phyloP scores from a whole-genome alignment of 108 stramenopile genomes.

The Aurantiochytrium sp. region DNA sequence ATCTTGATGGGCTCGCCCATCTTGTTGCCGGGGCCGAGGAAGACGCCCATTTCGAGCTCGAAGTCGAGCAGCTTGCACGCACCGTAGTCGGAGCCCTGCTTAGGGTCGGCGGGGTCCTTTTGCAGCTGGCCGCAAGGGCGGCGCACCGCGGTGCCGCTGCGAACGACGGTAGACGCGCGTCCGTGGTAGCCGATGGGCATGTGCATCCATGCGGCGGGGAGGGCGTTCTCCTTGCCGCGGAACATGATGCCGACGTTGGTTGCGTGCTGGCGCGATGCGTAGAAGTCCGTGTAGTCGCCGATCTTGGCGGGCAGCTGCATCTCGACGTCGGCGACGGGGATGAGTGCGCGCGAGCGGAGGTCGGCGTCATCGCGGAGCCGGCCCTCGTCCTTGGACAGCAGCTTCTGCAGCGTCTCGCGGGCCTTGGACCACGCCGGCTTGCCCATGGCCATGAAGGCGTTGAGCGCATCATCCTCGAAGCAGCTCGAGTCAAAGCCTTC shows the following conservation, averaged over 20 bases:
- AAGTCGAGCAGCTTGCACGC: constrained; percentile 76
- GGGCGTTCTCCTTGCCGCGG: constrained; percentile 81
- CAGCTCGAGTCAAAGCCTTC: constrained; percentile 35
- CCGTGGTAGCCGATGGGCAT: constrained; percentile 89
- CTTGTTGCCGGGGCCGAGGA: constrained; percentile 68
- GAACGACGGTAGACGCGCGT: constrained; percentile 66
- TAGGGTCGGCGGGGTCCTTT: constrained; percentile 64
- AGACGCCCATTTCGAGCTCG: constrained; percentile 82
- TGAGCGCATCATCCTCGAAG: constrained; percentile 49
- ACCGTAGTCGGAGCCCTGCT: constrained; percentile 68
- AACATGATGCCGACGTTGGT: constrained; percentile 87
- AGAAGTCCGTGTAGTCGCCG: constrained; percentile 87
- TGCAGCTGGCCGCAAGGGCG: constrained; percentile 83
- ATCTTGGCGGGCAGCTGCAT: constrained; percentile 74
- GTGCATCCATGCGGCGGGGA: constrained; percentile 85
- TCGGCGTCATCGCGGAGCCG: constrained; percentile 38
- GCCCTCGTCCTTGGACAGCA: constrained; percentile 52
- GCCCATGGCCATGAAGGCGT: constrained; percentile 65
- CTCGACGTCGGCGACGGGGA: constrained; percentile 45
- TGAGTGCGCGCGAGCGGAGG: constrained; percentile 51
- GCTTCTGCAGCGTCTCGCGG: constrained; percentile 57
- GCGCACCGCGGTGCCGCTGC: constrained; percentile 51
- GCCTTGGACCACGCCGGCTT: constrained; percentile 64
- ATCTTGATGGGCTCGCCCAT: constrained; percentile 63
- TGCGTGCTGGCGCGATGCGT: constrained; percentile 82